These are phyloP conservation scores for Boletus hoseneyae DNA, from an alignment of 1,284 basidiomycete species.

Conservation along the genomic window DNA sequence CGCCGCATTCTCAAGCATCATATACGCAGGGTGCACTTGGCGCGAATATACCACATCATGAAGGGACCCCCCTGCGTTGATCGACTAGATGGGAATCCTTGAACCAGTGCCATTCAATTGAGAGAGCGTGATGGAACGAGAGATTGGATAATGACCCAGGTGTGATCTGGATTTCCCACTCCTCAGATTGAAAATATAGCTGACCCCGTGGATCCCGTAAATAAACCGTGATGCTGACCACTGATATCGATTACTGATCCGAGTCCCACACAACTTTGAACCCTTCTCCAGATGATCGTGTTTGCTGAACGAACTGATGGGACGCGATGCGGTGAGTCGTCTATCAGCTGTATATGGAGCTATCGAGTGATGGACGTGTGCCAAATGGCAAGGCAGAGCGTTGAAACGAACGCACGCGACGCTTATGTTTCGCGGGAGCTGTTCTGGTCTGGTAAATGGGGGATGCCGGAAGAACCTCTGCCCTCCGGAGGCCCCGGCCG, in stretches of 20 bases:
- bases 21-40: constrained; percentile 2
- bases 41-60: constrained; percentile 12
- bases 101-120: background rate
- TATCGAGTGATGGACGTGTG: constrained; percentile 1
- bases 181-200: constrained; percentile 8
- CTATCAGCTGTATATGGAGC: background rate
- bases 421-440: constrained; percentile 20
- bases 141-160: background rate
- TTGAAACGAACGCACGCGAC: constrained; percentile 3
- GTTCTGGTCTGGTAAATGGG: background rate
- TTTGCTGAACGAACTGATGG: constrained; percentile 8
- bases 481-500: background rate
- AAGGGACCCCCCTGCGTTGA: background rate
- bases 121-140: background rate
- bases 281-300: constrained; percentile 25
- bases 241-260: background rate
- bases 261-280: constrained; percentile 20
- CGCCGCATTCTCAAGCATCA: constrained; percentile 10
- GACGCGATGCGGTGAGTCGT: constrained; percentile 1
- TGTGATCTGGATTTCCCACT: constrained; percentile 10
- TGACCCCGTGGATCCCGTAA: constrained; percentile 4
- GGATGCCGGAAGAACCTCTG: background rate
- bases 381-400: background rate
- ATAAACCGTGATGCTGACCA: constrained; percentile 1
- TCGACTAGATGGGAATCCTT: constrained; percentile 7